phyloP scores from a whole-genome alignment of 2,329 filamentous ascomycete species.

The Arthroderma sp. region DNA sequence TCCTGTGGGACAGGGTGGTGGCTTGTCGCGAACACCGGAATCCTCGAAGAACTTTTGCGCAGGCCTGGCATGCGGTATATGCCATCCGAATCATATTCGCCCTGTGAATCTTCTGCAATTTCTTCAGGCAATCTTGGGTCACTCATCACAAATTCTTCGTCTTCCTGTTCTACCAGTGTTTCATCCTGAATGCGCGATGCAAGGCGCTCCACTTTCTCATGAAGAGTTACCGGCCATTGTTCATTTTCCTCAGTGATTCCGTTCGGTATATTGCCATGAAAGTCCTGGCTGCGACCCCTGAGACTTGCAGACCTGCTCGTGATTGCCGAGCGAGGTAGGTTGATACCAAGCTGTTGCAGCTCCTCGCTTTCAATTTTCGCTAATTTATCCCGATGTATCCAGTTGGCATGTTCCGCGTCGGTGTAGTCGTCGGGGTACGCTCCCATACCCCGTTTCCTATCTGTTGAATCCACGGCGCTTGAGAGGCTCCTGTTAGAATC shows the following conservation, averaged over 20 bases:
- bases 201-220: conserved; percentile 21
- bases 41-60: conserved; percentile 59
- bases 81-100: conserved; percentile 28
- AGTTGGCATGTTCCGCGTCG: conserved; percentile 27
- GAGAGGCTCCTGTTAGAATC: conserved; percentile 15
- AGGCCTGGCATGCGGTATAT: conserved; percentile 39
- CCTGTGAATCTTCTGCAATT: conserved; percentile 42
- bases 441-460: conserved; percentile 12
- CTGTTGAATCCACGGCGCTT: conserved; percentile 15
- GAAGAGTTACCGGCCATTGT: conserved; percentile 22
- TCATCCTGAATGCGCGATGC: conserved; percentile 24
- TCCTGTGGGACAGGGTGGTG: conserved; percentile 60
- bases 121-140: conserved; percentile 69
- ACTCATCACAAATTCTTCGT: conserved; percentile 26
- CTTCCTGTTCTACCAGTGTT: conserved; percentile 28
- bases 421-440: conserved; percentile 7
- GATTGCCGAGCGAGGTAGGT: conserved; percentile 25
- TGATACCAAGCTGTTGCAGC: conserved; percentile 34
- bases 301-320: conserved; percentile 22
- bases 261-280: conserved; percentile 19
- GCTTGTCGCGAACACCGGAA: conserved; percentile 72
- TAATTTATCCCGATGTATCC: conserved; percentile 40
- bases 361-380: conserved; percentile 39
- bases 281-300: conserved; percentile 24
- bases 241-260: conserved; percentile 20